phyloP scores from a whole-genome alignment of 768 basidiomycete species.

The Auricularia cornea region DNA sequence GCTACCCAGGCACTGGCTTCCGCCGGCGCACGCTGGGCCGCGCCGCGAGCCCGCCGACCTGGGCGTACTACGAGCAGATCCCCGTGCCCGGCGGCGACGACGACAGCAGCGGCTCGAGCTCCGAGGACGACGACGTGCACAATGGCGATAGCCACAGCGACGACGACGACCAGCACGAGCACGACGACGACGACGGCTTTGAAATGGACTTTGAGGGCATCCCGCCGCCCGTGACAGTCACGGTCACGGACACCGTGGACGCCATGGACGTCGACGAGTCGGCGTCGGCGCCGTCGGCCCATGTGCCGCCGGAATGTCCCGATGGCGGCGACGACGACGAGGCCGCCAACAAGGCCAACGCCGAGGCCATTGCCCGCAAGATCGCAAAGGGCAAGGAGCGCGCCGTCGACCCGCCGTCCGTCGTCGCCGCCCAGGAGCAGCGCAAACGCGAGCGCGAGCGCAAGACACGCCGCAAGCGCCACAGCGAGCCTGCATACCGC shows the following conservation, averaged over 20 bases:
- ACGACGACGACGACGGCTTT: constrained; percentile 19
- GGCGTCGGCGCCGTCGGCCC: background rate
- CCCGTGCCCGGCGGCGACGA: constrained; percentile 46
- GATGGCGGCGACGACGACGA: constrained; percentile 20
- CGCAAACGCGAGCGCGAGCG: constrained; percentile 31
- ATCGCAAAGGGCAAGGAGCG: constrained; percentile 71
- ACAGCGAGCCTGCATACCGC: constrained; percentile 48
- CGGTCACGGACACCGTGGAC: background rate
- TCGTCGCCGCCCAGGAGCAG: constrained; percentile 26
- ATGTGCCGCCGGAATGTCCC: constrained; percentile 12
- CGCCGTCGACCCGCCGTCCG: constrained; percentile 56
- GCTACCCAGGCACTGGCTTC: background rate
- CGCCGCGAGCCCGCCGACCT: constrained; percentile 76
- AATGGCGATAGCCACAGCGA: constrained; percentile 10
- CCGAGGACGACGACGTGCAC: constrained; percentile 1
- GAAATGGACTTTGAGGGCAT: background rate
- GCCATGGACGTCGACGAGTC: background rate
- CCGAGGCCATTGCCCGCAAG: constrained; percentile 13
- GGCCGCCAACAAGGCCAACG: constrained; percentile 7
- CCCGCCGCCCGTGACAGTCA: background rate
- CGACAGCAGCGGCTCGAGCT: constrained; percentile 36
- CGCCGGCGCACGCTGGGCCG: constrained; percentile 39
- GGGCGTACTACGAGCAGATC: constrained; percentile 90
- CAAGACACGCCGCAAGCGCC: constrained; percentile 23
- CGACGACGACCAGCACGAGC: constrained; percentile 20